phyloP scores from a whole-genome alignment of 2,329 filamentous ascomycete species.

The Ciborinia camelliae region DNA sequence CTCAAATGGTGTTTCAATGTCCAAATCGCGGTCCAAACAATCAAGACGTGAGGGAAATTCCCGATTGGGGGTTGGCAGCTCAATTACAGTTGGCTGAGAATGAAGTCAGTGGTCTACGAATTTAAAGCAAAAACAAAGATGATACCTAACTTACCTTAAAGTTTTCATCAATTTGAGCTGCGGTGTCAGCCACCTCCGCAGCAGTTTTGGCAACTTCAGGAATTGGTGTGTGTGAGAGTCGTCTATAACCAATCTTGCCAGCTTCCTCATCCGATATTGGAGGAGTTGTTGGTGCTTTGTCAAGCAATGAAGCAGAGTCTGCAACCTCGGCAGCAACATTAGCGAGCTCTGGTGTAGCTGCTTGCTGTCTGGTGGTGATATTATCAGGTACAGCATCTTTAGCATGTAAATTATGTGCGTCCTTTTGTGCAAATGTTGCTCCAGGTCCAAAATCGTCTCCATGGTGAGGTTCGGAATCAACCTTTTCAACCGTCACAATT shows the following conservation, averaged over 20 bases:
- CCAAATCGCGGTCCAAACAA: neutral
- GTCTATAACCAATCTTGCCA: slow-evolving; percentile 35
- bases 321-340: slow-evolving; percentile 33
- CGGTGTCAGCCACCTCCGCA: slow-evolving; percentile 45
- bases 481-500: slow-evolving; percentile 37
- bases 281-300: slow-evolving; percentile 32
- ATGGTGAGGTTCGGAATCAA: slow-evolving; percentile 36
- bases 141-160: slow-evolving; percentile 21
- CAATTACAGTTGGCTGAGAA: neutral
- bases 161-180: slow-evolving; percentile 40
- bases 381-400: slow-evolving; percentile 39
- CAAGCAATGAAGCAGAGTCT: slow-evolving; percentile 29
- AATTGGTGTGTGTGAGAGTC: slow-evolving; percentile 41
- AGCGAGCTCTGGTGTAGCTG: slow-evolving; percentile 28
- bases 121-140: neutral
- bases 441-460: slow-evolving; percentile 40
- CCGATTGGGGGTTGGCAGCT: neutral
- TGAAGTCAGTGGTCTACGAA: slow-evolving; percentile 1
- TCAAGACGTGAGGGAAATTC: neutral
- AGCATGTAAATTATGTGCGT: slow-evolving; percentile 37
- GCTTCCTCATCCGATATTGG: slow-evolving; percentile 37
- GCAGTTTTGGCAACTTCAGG: slow-evolving; percentile 43
- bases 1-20: slow-evolving; percentile 25
- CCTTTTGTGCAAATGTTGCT: slow-evolving; percentile 38
- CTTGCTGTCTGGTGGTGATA: slow-evolving; percentile 32